Percentiles rank a stretch among this genome's conserved stretches.
Evolutionary conservation across 2,329 filamentous ascomycete species (phyloP).

Genomic region (Beauveria varroae): DNA sequence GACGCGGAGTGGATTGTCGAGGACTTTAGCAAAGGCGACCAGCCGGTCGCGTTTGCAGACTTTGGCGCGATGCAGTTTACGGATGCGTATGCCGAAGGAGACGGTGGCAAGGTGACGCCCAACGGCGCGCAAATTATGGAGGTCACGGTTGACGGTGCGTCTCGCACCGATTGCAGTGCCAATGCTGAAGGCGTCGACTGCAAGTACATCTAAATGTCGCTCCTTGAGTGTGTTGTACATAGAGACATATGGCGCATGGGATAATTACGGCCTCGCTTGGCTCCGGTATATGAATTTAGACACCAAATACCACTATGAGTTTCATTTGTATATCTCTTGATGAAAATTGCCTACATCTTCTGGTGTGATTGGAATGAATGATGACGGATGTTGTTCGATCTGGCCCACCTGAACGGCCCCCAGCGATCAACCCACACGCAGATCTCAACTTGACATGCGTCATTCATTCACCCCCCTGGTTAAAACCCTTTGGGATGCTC

Average conservation of each 20-base stretch:
- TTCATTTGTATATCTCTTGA: no score
- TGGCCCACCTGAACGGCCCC: neutral
- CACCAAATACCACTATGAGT: neutral
- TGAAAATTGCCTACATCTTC: no score
- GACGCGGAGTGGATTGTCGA: no score
- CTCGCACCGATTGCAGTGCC: neutral
- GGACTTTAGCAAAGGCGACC: slow-evolving; percentile 20
- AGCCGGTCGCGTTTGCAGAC: slow-evolving; percentile 22
- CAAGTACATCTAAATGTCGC: neutral
- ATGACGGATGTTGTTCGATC: neutral
- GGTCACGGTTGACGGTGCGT: neutral
- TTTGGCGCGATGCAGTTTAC: slow-evolving; percentile 23
- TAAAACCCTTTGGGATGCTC: neutral
- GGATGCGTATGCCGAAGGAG: slow-evolving; percentile 17
- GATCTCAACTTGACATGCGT: neutral
- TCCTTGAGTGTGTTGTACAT: neutral
- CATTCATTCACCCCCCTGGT: neutral
- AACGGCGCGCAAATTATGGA: neutral
- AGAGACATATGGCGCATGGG: neutral
- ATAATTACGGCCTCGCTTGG: no score
- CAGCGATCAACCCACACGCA: neutral
- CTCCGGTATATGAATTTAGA: neutral
- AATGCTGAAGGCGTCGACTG: neutral
- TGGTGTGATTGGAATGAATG: neutral
- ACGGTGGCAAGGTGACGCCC: slow-evolving; percentile 13